phyloP scores from a whole-genome alignment of 2,329 filamentous ascomycete genomes.

The Aspergillus luchuensis region DNA sequence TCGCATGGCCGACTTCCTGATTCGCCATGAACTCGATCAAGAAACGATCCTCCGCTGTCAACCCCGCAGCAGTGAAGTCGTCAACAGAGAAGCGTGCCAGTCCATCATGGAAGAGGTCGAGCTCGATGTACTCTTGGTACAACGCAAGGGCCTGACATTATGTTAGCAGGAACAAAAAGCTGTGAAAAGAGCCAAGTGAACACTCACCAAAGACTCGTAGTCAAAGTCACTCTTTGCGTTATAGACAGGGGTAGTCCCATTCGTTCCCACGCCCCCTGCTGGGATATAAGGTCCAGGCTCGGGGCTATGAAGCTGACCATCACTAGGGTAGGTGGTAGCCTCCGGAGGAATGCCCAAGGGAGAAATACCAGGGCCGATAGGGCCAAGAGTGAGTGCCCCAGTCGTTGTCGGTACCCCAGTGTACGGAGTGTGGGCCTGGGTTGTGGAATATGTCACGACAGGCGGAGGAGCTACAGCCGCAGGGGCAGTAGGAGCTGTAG shows the following conservation, averaged over 20 bases:
- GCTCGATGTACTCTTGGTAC: conserved; percentile 83
- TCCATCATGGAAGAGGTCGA: conserved; percentile 79
- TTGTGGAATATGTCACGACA: conserved; percentile 6
- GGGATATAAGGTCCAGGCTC: conserved; percentile 73
- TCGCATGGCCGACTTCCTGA: conserved; percentile 77
- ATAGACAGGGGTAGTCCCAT: conserved; percentile 75
- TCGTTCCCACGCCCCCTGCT: conserved; percentile 72
- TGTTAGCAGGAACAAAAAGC: conserved; percentile 6
- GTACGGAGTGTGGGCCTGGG: conserved; percentile 62
- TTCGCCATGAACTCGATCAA: conserved; percentile 76
- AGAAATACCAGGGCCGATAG: conserved; percentile 59
- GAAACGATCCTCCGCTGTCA: conserved; percentile 68
- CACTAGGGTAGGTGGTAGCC: conserved; percentile 69
- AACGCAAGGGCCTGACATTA: conserved; percentile 60
- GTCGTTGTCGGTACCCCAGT: conserved; percentile 68
- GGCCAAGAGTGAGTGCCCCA: conserved; percentile 61
- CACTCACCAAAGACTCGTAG: conserved; percentile 67
- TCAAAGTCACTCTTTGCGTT: conserved; percentile 80
- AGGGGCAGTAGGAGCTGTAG: neutral
- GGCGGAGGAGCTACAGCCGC: neutral
- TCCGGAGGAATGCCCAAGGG: conserved; percentile 60
- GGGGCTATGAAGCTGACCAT: conserved; percentile 68
- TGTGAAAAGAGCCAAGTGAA: neutral
- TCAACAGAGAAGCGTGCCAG: conserved; percentile 67
- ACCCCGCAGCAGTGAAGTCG: conserved; percentile 69